These are phyloP conservation scores for Diatrype stigma DNA, from an alignment of 2,329 filamentous ascomycete genomes.

Conservation along the genomic window DNA sequence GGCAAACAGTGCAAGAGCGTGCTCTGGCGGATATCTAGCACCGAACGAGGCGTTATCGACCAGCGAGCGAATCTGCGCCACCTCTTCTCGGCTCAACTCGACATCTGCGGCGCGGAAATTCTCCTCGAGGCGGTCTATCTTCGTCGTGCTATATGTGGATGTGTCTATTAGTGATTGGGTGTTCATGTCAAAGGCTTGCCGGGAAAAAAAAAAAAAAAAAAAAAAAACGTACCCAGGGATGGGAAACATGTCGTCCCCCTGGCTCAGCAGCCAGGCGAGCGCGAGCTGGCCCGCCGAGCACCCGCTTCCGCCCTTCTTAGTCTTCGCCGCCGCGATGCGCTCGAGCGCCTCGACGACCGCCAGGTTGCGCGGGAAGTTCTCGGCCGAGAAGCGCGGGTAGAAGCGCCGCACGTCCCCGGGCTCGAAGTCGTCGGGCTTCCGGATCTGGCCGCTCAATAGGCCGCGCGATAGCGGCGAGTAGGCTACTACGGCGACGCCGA, in stretches of 20 bases:
- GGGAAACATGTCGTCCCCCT: conserved; percentile 14
- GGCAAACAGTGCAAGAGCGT: conserved; percentile 9
- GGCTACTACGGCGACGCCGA: conserved; percentile 29
- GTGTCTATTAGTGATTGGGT: neutral
- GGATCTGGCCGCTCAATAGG: conserved; percentile 42
- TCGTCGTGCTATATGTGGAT: conserved; percentile 7
- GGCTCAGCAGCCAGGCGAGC: conserved; percentile 40
- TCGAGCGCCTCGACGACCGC: conserved; percentile 39
- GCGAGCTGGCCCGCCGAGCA: conserved; percentile 43
- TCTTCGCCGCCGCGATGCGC: conserved; percentile 38
- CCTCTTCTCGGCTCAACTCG: conserved; percentile 23
- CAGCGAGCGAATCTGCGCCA: conserved; percentile 21
- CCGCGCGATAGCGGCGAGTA: conserved; percentile 36
- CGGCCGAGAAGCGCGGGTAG: conserved; percentile 30
- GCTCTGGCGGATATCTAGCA: conserved; percentile 7
- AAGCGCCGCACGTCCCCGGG: conserved; percentile 33
- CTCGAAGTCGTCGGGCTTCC: conserved; percentile 37
- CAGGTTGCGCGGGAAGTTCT: conserved; percentile 45
- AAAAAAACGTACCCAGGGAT: conserved; percentile 14
- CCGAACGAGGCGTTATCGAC: conserved; percentile 16
- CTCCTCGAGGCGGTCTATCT: conserved; percentile 13
- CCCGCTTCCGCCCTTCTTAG: too few species aligned
- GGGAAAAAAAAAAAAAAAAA: neutral
- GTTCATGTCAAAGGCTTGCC: too few species aligned
- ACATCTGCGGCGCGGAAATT: conserved; percentile 22